Evolutionary conservation across 2,329 filamentous ascomycete species (phyloP).

Genomic region (Stagonosporopsis rhizophila): DNA sequence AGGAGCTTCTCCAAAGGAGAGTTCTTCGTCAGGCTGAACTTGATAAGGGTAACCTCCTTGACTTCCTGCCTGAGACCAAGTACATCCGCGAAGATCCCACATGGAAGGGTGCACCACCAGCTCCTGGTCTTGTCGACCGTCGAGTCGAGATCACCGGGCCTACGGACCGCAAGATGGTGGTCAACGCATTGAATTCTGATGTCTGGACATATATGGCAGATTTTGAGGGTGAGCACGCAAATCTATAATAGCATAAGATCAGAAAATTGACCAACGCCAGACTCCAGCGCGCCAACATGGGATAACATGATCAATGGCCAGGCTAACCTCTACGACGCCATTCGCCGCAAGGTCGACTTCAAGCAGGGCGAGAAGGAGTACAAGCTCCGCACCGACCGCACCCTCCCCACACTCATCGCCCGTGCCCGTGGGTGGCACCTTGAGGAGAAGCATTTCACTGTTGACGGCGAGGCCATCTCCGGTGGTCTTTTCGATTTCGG

Average conservation of each 20-base stretch:
- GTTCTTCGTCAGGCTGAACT: slow-evolving; percentile 88
- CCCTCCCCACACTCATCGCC: slow-evolving; percentile 87
- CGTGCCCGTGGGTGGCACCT: slow-evolving; percentile 97
- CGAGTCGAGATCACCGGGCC: slow-evolving; percentile 97
- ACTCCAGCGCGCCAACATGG: slow-evolving; percentile 96
- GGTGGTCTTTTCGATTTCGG: slow-evolving; percentile 95
- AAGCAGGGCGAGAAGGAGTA: slow-evolving; percentile 95
- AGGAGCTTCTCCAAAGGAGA: slow-evolving; percentile 85
- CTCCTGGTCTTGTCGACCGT: slow-evolving; percentile 90
- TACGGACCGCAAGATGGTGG: slow-evolving; percentile 98
- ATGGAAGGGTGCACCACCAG: slow-evolving; percentile 91
- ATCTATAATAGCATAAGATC: background rate
- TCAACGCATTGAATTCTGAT: slow-evolving; percentile 93
- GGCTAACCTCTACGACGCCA: slow-evolving; percentile 95
- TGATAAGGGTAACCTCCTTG: slow-evolving; percentile 84
- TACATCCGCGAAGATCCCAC: slow-evolving; percentile 92
- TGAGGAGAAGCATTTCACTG: slow-evolving; percentile 96
- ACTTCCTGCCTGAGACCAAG: slow-evolving; percentile 95
- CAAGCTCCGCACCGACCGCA: slow-evolving; percentile 91
- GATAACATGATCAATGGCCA: slow-evolving; percentile 99
- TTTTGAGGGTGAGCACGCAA: slow-evolving; percentile 77
- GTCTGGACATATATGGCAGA: slow-evolving; percentile 99
- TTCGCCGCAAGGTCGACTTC: slow-evolving; percentile 93
- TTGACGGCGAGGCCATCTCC: slow-evolving; percentile 94
- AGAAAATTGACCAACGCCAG: slow-evolving; percentile 55